Conservation (phyloP, 2,329 filamentous ascomycete species). For the Pestalotiopsis sp. region DNA sequence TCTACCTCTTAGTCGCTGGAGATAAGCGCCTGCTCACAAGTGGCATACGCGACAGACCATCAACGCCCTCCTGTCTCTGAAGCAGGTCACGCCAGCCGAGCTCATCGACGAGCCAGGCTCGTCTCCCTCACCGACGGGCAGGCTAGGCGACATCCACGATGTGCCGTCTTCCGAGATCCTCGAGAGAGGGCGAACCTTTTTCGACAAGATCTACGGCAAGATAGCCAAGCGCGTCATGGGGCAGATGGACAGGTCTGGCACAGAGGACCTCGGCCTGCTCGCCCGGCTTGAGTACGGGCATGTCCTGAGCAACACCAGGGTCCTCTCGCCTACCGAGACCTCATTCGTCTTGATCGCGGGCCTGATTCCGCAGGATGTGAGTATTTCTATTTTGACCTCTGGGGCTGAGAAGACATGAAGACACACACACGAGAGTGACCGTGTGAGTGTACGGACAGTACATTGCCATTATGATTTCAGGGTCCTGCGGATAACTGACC, state of each 20-base stretch:
- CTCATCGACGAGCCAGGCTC: constrained; percentile 40
- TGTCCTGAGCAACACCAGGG: constrained; percentile 47
- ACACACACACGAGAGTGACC: neutral
- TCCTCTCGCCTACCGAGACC: constrained; percentile 49
- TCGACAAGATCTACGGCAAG: constrained; percentile 52
- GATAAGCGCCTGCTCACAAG: constrained; percentile 7
- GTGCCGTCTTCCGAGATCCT: constrained; percentile 38
- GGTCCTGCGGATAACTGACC: neutral
- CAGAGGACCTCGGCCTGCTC: constrained; percentile 50
- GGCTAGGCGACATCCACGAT: constrained; percentile 40
- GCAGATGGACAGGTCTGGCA: constrained; percentile 50
- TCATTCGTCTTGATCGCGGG: constrained; percentile 54
- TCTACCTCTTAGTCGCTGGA: neutral
- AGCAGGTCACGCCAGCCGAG: constrained; percentile 41
- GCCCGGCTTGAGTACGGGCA: constrained; percentile 53
- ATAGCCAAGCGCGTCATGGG: constrained; percentile 48
- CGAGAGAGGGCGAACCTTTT: constrained; percentile 47
- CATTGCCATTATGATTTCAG: neutral
- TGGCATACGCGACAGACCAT: constrained; percentile 37
- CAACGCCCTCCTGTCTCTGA: constrained; percentile 48
- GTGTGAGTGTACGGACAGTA: neutral
- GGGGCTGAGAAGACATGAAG: neutral
- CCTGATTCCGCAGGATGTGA: constrained; percentile 53
- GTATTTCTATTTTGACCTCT: constrained; percentile 17
- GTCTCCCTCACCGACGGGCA: constrained; percentile 38